Conservation (phyloP, 2,329 filamentous ascomycete species). For the Aspergillus tamarii region DNA sequence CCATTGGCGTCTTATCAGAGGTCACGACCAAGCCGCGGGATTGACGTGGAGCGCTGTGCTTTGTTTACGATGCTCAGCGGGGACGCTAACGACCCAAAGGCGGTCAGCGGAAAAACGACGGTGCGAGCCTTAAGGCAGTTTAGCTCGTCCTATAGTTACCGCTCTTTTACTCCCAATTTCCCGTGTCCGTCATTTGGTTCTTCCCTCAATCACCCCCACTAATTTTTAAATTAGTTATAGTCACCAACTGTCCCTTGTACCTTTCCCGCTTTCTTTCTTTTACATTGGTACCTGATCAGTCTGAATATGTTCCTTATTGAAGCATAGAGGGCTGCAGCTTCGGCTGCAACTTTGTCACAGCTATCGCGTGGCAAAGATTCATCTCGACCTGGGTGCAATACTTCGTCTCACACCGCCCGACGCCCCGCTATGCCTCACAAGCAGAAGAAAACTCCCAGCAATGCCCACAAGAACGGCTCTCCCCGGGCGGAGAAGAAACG, state of each 20-base stretch:
- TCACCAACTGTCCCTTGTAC: neutral
- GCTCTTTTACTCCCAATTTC: slow-evolving; percentile 19
- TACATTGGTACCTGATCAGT: slow-evolving; percentile 13
- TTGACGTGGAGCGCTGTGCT: slow-evolving; percentile 34
- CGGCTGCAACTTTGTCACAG: slow-evolving; percentile 45
- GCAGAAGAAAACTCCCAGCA: slow-evolving; percentile 45
- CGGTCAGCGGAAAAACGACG: slow-evolving; percentile 29
- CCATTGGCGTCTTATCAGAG: slow-evolving; percentile 19
- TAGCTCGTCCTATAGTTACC: slow-evolving; percentile 16
- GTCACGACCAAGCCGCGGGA: slow-evolving; percentile 6
- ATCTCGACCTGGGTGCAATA: slow-evolving; percentile 26
- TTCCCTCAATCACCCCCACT: neutral
- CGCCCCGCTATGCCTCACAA: slow-evolving; percentile 50
- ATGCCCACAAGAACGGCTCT: slow-evolving; percentile 37
- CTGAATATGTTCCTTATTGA: slow-evolving; percentile 31
- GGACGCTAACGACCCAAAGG: slow-evolving; percentile 17
- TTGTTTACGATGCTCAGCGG: slow-evolving; percentile 37
- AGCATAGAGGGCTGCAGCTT: slow-evolving; percentile 47
- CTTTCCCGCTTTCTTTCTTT: slow-evolving; percentile 7
- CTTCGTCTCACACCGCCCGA: slow-evolving; percentile 34
- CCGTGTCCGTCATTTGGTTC: slow-evolving; percentile 2
- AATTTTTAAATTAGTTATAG: neutral
- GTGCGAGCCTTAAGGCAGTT: slow-evolving; percentile 12
- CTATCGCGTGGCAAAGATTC: slow-evolving; percentile 30
- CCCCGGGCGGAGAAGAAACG: slow-evolving; percentile 42